A percentile compares a stretch with the other conserved stretches of the same genome.
These are phyloP conservation scores for Oehlia diaphana DNA, from an alignment of 192 early-diverging fungal species.

Conservation along the genomic window DNA sequence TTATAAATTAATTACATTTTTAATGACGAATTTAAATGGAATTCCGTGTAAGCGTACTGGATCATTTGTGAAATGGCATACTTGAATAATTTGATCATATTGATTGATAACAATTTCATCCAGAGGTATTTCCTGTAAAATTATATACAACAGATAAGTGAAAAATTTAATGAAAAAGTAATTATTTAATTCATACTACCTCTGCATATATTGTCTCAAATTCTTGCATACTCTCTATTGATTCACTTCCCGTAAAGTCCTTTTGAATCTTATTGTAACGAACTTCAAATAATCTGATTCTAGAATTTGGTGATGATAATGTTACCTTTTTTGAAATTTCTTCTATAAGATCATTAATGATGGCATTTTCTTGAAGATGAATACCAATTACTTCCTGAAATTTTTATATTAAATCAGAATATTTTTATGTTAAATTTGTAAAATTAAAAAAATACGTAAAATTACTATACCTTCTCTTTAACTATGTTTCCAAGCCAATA, in stretches of 20 bases:
- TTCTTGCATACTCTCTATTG: constrained; percentile 47
- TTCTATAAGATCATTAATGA: constrained; percentile 50
- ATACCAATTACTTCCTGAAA: constrained; percentile 48
- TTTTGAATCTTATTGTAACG: constrained; percentile 45
- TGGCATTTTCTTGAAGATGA: constrained; percentile 63
- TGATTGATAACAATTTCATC: constrained; percentile 30
- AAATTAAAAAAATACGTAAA: background rate
- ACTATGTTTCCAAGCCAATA: constrained; percentile 62
- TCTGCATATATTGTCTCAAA: constrained; percentile 60
- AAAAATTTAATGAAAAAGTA: no score
- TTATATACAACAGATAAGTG: background rate
- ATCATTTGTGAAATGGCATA: constrained; percentile 60
- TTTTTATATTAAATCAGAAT: no score
- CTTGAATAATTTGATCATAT: no score
- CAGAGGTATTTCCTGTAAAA: constrained; percentile 41
- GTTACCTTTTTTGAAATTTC: constrained; percentile 53
- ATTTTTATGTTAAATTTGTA: no score
- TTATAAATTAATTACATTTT: constrained; percentile 33
- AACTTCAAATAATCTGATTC: constrained; percentile 62
- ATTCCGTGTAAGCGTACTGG: constrained; percentile 67
- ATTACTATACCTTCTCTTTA: constrained; percentile 59
- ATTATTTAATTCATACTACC: background rate
- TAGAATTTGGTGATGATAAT: constrained; percentile 40
- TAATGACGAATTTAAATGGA: constrained; percentile 80
- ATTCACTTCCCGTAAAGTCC: constrained; percentile 46